Conservation (phyloP, 306 rosid species). For the Mucuna pruriens region DNA sequence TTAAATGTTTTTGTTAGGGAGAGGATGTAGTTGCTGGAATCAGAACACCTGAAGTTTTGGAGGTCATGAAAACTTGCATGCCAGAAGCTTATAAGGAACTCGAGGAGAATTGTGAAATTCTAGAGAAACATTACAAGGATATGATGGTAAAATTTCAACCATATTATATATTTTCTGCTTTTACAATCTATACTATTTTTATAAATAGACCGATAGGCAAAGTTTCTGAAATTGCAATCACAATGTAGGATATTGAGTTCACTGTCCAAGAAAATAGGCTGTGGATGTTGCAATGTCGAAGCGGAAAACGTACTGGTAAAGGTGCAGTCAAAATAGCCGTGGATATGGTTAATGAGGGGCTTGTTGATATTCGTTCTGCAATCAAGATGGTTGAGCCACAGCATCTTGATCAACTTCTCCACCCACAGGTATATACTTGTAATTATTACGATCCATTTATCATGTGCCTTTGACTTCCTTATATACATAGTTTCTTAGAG, state of each 20-base stretch:
- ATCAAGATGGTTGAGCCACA: conserved; percentile 96
- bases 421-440: conserved; percentile 73
- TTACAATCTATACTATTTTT: background rate
- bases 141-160: conserved; percentile 75
- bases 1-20: conserved; percentile 63
- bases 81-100: conserved; percentile 95
- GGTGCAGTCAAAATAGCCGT: conserved; percentile 95
- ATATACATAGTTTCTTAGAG: background rate
- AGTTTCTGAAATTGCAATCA: conserved; percentile 3
- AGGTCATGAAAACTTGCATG: conserved; percentile 81
- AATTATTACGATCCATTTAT: background rate
- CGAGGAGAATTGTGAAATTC: conserved; percentile 85
- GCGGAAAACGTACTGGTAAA: conserved; percentile 92
- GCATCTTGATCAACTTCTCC: conserved; percentile 96
- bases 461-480: conserved; percentile 16
- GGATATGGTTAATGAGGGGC: conserved; percentile 87
- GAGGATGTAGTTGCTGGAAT: conserved; percentile 99
- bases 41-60: conserved; percentile 90
- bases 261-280: conserved; percentile 96
- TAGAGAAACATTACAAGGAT: conserved; percentile 92
- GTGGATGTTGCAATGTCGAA: conserved; percentile 98
- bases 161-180: background rate
- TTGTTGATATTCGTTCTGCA: conserved; percentile 70
- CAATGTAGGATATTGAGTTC: conserved; percentile 89
- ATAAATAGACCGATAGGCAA: background rate